Conservation (phyloP, 2,329 filamentous ascomycete species). For the Reticulascus tulasneorum region DNA sequence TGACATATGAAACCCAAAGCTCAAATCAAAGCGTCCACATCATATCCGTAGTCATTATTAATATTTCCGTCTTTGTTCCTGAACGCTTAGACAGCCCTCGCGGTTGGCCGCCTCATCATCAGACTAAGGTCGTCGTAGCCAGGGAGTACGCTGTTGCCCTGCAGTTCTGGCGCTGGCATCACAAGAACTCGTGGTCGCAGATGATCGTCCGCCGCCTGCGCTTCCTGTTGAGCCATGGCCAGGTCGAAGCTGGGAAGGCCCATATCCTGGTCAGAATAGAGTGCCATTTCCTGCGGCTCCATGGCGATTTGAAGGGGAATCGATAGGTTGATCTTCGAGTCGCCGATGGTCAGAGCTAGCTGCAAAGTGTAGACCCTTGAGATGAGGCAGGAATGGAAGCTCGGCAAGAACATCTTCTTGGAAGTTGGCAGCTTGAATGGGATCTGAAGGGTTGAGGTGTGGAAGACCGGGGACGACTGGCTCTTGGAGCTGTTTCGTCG, state of each 20-base stretch:
- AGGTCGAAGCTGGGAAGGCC: constrained; percentile 48
- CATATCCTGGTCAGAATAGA: constrained; percentile 19
- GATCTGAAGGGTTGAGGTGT: constrained; percentile 40
- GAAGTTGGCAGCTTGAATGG: constrained; percentile 43
- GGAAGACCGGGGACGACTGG: constrained; percentile 27
- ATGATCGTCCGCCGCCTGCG: constrained; percentile 39
- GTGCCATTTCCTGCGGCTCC: constrained; percentile 26
- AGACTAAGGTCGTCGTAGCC: constrained; percentile 35
- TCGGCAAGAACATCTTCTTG: constrained; percentile 50
- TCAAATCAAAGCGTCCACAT: constrained; percentile 1
- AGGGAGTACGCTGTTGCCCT: constrained; percentile 31
- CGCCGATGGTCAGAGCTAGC: constrained; percentile 37
- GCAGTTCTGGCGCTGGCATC: constrained; percentile 27
- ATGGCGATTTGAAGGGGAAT: constrained; percentile 51
- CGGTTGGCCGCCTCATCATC: not conserved
- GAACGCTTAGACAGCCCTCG: constrained; percentile 1
- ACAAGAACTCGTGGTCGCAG: constrained; percentile 36
- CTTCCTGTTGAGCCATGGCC: constrained; percentile 36
- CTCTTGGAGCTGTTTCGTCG: constrained; percentile 9
- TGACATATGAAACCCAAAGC: no score
- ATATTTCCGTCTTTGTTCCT: no score
- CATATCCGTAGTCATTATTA: no score
- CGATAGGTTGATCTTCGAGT: constrained; percentile 38
- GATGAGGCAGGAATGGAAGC: constrained; percentile 55
- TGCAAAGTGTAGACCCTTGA: constrained; percentile 52